phyloP scores from a whole-genome alignment of 352 stramenopile species.

The Phytophthora palmivora region DNA sequence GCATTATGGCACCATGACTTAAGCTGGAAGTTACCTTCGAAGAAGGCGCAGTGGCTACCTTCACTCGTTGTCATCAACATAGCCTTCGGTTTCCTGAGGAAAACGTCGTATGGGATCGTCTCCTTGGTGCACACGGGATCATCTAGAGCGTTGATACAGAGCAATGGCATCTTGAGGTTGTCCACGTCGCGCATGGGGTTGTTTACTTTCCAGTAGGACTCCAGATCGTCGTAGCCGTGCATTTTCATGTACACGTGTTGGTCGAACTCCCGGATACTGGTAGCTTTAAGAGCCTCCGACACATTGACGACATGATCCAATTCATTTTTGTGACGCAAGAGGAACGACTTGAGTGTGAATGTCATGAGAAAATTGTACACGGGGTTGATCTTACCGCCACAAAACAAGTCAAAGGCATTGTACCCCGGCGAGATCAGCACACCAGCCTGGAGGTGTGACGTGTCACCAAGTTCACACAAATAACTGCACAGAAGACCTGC shows the following conservation, averaged over 20 bases:
- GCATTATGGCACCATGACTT: conserved; percentile 72
- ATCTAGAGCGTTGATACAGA: conserved; percentile 82
- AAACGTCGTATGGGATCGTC: conserved; percentile 70
- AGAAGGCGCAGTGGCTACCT: conserved; percentile 84
- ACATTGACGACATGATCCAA: conserved; percentile 61
- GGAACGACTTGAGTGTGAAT: conserved; percentile 71
- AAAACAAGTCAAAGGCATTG: conserved; percentile 81
- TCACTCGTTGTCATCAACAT: conserved; percentile 67
- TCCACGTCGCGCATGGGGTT: conserved; percentile 75
- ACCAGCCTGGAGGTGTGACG: conserved; percentile 57
- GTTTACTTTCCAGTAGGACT: conserved; percentile 76
- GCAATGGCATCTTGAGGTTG: conserved; percentile 60
- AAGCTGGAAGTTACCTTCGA: conserved; percentile 59
- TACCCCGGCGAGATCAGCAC: conserved; percentile 84
- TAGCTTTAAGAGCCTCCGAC: conserved; percentile 49
- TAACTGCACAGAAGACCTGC: conserved; percentile 77
- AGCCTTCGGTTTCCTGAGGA: conserved; percentile 51
- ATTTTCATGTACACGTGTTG: conserved; percentile 84
- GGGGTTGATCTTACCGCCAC: conserved; percentile 61
- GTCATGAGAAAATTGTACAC: conserved; percentile 87
- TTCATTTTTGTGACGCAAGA: conserved; percentile 55
- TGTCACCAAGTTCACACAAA: conserved; percentile 62
- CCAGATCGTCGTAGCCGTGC: conserved; percentile 71
- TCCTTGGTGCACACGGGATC: conserved; percentile 82
- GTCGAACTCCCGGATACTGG: conserved; percentile 74